Base-by-base conservation (phyloP, 257 asterid genomes). In the Pogostemon cablin region DNA sequence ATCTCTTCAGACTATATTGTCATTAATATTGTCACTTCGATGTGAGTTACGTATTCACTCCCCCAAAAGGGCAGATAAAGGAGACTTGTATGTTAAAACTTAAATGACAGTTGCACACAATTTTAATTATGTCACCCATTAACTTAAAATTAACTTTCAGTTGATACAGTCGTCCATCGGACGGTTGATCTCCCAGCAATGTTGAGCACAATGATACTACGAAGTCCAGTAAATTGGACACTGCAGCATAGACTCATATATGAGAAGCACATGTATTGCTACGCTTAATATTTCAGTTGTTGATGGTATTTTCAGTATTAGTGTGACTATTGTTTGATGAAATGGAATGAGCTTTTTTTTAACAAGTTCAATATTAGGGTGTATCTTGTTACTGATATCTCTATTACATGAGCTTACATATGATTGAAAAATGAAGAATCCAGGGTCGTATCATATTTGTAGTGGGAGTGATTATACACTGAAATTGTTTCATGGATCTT, bases 251-350 rank as follows among this genome's bases (percentile, higher is more conserved):
- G 55, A 81, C 83, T 79, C 96, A 84, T 71, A 91, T 91, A 15
- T 74, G 95, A 86, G 20, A 95, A 88, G 80, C 97, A 95, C 79
- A 85, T 96, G 99, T 95, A 79, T 20, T 50, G 32, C 46, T 46
- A 25, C 15, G 15, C 15, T 15, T n/a, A 7, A 50, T 35, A 47
- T 63, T 57, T 61, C 7, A 61, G 43, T 49, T 52, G 43, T 49
- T 52, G 67, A 43, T 61, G 38, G 61, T 17, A 37, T 52, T 57
- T 48, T 34, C n/a, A 1, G 42, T 20, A 57, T 5, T 53, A 47
- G 15, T 37, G 34, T 38, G 39, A 41, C 65, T 20, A 11, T 7
- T 40, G 25, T 67, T 11, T 9, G 67, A 42, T 10, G 39, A 66
- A 9, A 2, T 7, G 25, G 46, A 6, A 54, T 50, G 48, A 35